Evolutionary conservation across 257 asterid species (phyloP), one percentile per base, ranked within the genome.

Genomic region (Nicotiana obtusifolia): DNA sequence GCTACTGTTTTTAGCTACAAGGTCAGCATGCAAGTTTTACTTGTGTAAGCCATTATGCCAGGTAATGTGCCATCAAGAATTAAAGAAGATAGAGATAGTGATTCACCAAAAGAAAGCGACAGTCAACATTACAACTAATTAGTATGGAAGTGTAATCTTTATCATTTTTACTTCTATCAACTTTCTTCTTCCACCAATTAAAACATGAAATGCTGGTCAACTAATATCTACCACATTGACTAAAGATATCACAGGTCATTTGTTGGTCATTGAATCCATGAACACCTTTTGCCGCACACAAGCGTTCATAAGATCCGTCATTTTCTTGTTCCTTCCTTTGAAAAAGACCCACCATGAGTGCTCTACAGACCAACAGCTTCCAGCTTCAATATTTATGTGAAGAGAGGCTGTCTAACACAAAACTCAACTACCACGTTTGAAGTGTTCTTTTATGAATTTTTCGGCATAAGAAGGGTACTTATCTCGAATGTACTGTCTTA

Each of bases 401-500:
- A 66, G 80, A 35, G 66, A 75, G 62, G 44, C 53, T 81, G 84
- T 22, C 53, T 37, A 10, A 15, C 57, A 80, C 60, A 64, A 52
- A 52, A 68, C 66, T 88, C 88, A 89, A 68, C 89, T 90, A 64
- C 96, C 91, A 4, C 97, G 97, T 84, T 92, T 95, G 78, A 92
- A 86, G 89, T 95, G 92, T 84, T 87, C 89, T 84, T 71, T 91
- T 49, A 93, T 90, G 86, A 93, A 93, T 83, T 87, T 91, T 83
- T 92, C 95, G 0, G 93, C 98, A 4, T 91, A 66, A 76, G 91
- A 90, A 80, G 97, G 96, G 87, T 95, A 95, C 87, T 91, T 92
- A 30, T 83, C 87, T 82, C 94, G 91, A 78, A 95, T 84, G 84
- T 92, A 94, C 52, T 95, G 88, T 44, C 96, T 84, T 20, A 95